phyloP scores from a whole-genome alignment of 306 rosid genomes.

The Cucumis melo region DNA sequence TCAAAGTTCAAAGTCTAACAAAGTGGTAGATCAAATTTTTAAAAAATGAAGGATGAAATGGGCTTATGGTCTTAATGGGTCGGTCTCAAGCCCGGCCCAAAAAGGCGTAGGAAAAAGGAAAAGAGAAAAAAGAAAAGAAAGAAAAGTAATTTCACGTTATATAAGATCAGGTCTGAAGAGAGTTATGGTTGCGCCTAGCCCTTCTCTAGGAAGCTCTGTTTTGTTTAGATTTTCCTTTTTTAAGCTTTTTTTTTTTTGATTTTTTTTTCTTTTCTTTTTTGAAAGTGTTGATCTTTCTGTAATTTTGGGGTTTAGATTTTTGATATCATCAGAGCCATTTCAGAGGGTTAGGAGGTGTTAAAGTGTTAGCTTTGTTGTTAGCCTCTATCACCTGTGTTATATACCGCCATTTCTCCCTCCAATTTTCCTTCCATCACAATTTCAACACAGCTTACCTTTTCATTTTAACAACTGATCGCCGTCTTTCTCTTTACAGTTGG shows the following conservation, averaged over 20 bases:
- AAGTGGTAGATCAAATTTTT: no score
- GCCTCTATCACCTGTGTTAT: constrained; percentile 36
- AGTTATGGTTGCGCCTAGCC: constrained; percentile 46
- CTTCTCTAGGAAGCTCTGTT: constrained; percentile 25
- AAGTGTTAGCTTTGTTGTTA: constrained; percentile 26
- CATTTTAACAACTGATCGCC: background rate
- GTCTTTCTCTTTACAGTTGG: background rate
- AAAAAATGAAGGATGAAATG: background rate
- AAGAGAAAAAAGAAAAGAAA: background rate
- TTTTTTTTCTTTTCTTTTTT: background rate
- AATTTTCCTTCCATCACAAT: constrained; percentile 1
- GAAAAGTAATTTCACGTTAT: background rate
- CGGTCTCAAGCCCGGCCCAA: background rate
- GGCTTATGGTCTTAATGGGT: background rate
- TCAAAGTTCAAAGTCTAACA: no score
- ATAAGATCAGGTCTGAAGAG: constrained; percentile 8
- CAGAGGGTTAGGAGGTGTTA: constrained; percentile 67
- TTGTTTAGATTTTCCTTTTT: constrained; percentile 1
- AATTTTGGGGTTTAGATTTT: constrained; percentile 17
- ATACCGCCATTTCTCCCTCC: constrained; percentile 35
- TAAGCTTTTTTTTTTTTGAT: background rate
- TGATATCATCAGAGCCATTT: constrained; percentile 30
- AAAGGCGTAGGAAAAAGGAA: background rate
- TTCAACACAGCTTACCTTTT: background rate
- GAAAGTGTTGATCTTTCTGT: background rate